These are phyloP conservation scores for Aspergillus candidus DNA, from an alignment of 2,329 filamentous ascomycete genomes.

Conservation along the genomic window DNA sequence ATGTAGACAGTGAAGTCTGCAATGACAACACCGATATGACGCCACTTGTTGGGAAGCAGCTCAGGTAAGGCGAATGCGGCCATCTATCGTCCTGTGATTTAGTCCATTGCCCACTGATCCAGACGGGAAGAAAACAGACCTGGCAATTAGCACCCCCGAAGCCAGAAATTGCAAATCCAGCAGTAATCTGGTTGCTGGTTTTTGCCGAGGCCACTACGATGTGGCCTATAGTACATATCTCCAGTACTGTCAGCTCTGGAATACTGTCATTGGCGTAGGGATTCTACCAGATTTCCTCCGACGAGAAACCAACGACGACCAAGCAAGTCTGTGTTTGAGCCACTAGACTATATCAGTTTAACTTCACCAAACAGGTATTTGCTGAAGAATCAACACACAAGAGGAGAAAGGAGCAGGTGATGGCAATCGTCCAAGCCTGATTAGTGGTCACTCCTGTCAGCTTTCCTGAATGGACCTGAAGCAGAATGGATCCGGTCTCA, in stretches of 20 bases:
- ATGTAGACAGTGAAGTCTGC: constrained; percentile 41
- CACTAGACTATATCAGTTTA: constrained; percentile 12
- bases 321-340: constrained; percentile 44
- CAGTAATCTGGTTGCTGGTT: constrained; percentile 30
- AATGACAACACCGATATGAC: constrained; percentile 41
- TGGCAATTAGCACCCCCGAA: constrained; percentile 22
- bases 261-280: no score
- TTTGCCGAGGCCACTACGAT: constrained; percentile 37
- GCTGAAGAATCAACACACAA: no score
- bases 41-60: constrained; percentile 46
- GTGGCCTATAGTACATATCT: constrained; percentile 19
- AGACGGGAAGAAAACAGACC: no score
- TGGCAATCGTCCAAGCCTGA: no score
- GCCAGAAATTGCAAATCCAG: constrained; percentile 38
- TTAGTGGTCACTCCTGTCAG: no score
- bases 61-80: constrained; percentile 45
- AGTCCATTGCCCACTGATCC: no score
- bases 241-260: no score
- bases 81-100: constrained; percentile 18
- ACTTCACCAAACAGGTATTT: not conserved
- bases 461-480: no score
- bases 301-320: constrained; percentile 45
- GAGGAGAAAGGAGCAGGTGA: no score
- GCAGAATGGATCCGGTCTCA: not conserved
- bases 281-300: constrained; percentile 31